Percentiles rank a stretch among this genome's conserved stretches.
Conservation (phyloP, 1,139 yeast genomes). For the Geotrichum reessii region DNA sequence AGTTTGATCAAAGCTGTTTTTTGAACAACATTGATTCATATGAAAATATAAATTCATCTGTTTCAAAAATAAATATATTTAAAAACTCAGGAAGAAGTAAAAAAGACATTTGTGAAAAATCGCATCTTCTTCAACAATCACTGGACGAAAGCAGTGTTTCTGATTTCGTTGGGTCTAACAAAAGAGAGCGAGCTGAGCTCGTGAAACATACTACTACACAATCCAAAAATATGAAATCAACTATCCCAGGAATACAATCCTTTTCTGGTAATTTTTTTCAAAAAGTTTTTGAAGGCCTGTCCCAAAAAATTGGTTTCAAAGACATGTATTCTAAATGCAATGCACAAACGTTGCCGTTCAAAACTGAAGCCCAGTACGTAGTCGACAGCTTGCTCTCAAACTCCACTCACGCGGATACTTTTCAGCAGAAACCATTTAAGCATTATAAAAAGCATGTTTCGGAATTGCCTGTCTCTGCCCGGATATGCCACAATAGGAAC, state of each 20-base stretch:
- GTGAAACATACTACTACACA: too few species aligned
- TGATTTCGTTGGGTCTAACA: background rate
- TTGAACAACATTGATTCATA: background rate
- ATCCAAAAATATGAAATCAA: background rate
- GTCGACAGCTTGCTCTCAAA: slow-evolving; percentile 10
- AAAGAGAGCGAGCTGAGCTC: background rate
- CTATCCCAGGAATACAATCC: background rate
- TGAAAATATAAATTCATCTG: background rate
- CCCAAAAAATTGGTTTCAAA: background rate
- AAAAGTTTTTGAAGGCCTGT: background rate
- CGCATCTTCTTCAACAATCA: background rate
- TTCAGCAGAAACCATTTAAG: background rate
- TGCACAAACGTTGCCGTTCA: background rate
- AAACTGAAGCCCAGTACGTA: slow-evolving; percentile 2
- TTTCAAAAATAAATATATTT: background rate
- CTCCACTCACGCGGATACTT: background rate
- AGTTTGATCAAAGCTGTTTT: background rate
- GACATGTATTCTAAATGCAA: background rate
- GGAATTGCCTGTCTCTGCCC: slow-evolving; percentile 1
- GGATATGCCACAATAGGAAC: background rate
- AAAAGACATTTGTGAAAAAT: background rate
- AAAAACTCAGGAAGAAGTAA: background rate
- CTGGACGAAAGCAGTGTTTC: background rate
- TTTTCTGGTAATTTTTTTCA: background rate
- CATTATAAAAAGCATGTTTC: background rate